A percentile compares a stretch with the other conserved stretches of the same genome.
Conservation (phyloP, 176 grass and related monocot genomes). For the Avena eriantha region DNA sequence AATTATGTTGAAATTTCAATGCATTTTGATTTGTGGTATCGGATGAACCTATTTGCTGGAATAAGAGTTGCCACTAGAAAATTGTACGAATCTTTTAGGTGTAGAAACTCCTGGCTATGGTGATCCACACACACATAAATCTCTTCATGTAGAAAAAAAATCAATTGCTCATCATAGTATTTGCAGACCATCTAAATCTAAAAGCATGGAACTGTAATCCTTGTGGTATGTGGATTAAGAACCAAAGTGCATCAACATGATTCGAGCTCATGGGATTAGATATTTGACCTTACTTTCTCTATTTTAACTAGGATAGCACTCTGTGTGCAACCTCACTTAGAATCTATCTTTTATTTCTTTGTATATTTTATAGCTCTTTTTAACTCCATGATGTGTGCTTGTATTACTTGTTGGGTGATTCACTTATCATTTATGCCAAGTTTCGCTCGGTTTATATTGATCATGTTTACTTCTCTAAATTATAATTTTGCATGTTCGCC, state of each 20-base stretch:
- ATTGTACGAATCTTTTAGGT: background rate
- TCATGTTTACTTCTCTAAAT: slow-evolving; percentile 4
- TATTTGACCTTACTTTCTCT: background rate
- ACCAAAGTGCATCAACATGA: slow-evolving; percentile 1
- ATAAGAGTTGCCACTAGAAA: background rate
- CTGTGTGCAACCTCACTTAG: slow-evolving; percentile 2
- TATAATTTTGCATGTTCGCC: slow-evolving; percentile 10
- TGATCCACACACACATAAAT: background rate
- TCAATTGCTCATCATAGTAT: slow-evolving; percentile 19
- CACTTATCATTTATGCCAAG: slow-evolving; percentile 11
- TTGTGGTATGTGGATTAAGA: background rate
- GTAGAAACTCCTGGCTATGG: background rate
- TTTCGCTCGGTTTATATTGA: background rate
- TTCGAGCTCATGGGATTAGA: background rate
- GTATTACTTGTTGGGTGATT: background rate
- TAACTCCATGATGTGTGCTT: background rate
- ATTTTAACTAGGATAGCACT: background rate
- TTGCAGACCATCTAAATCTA: background rate
- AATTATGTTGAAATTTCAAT: slow-evolving; percentile 18
- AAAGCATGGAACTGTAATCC: background rate
- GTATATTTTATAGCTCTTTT: background rate
- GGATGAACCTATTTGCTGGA: background rate
- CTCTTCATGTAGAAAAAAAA: background rate
- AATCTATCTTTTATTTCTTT: slow-evolving; percentile 4
- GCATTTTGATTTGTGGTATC: background rate